Conservation (phyloP, 495 filamentous ascomycete genomes). For the Aspergillus biplanus region DNA sequence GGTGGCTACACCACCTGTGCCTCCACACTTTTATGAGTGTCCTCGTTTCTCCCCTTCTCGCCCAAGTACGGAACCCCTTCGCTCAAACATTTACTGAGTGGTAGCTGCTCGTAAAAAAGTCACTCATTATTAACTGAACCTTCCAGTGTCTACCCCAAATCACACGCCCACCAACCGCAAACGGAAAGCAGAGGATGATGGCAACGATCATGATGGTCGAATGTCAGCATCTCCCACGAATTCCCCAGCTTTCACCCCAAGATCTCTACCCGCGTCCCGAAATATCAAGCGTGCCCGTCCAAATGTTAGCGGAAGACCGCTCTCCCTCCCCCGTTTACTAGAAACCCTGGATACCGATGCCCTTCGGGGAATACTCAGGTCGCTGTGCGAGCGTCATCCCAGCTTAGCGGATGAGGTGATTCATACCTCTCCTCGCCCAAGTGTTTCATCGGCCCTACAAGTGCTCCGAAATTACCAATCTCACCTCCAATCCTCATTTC, state of each 20-base stretch:
- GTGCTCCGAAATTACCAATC: constrained; percentile 83
- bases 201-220: constrained; percentile 67
- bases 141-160: constrained; percentile 57
- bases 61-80: constrained; percentile 56
- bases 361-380: constrained; percentile 78
- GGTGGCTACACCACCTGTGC: constrained; percentile 66
- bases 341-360: constrained; percentile 88
- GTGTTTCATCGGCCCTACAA: constrained; percentile 73
- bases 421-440: constrained; percentile 82
- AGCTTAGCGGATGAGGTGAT: constrained; percentile 75
- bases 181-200: constrained; percentile 86
- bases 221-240: constrained; percentile 85
- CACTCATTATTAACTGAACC: constrained; percentile 27
- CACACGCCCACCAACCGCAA: constrained; percentile 65
- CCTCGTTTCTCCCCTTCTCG: constrained; percentile 71
- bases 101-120: neutral
- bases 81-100: neutral
- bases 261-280: constrained; percentile 67
- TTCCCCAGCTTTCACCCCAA: constrained; percentile 72
- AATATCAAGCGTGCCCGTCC: constrained; percentile 65
- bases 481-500: constrained; percentile 77
- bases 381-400: constrained; percentile 87
- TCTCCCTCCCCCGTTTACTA: constrained; percentile 79
- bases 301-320: constrained; percentile 76
- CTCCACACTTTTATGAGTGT: constrained; percentile 76